Evolutionary conservation across 176 grass and related monocot species (phyloP).

Genomic region (Stipa capillata): DNA sequence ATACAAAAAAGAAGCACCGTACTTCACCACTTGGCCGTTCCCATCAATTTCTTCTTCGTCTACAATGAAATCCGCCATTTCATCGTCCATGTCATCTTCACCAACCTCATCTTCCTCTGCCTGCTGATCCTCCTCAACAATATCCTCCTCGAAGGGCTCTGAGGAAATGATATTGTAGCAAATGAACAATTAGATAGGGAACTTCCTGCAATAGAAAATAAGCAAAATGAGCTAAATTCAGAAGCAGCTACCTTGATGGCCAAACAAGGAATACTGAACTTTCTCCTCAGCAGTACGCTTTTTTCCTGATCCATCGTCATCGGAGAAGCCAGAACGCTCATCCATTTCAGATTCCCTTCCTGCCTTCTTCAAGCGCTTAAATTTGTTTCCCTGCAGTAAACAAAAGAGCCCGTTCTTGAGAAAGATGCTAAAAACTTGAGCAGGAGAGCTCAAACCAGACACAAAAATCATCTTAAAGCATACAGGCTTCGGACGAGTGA

Average conservation of each 20-base stretch:
- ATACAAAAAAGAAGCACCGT: background rate
- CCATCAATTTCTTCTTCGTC: constrained; percentile 93
- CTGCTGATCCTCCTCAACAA: constrained; percentile 64
- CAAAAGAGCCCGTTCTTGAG: background rate
- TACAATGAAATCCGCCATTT: constrained; percentile 97
- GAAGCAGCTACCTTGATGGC: constrained; percentile 52
- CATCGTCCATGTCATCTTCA: constrained; percentile 69
- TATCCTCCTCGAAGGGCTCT: constrained; percentile 76
- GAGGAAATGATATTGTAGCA: constrained; percentile 15
- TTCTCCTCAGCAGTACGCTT: constrained; percentile 65
- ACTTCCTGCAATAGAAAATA: background rate
- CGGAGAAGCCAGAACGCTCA: constrained; percentile 52
- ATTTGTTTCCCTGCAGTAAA: constrained; percentile 55
- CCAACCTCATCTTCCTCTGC: constrained; percentile 54
- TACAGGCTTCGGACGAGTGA: constrained; percentile 75
- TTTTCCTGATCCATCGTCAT: constrained; percentile 61
- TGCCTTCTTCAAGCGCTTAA: constrained; percentile 91
- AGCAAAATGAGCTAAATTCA: background rate
- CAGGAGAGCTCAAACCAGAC: background rate
- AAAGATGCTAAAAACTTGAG: background rate
- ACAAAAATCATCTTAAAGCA: background rate
- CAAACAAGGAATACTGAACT: constrained; percentile 81
- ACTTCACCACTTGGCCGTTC: constrained; percentile 77
- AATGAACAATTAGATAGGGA: background rate
- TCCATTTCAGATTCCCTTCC: constrained; percentile 65